Evolutionary conservation across 23 red algal species (phyloP), one percentile per base, ranked within the genome.

Genomic region (Gracilaria domingensis): DNA sequence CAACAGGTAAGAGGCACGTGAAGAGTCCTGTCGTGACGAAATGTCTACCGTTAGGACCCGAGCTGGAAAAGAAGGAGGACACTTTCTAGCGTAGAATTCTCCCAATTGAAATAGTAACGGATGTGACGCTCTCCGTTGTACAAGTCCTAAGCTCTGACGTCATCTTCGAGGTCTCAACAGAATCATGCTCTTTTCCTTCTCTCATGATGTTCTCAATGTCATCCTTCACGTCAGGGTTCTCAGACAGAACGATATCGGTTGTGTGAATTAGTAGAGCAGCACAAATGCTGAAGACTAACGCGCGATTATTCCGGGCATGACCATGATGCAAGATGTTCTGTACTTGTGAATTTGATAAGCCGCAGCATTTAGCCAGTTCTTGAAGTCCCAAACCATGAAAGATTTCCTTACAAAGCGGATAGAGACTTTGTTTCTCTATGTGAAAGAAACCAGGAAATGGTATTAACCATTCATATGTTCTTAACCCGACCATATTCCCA

Each of bases 351-450:
- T 25, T 26, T 4, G 76, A 56, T 8, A 80, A 35, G 8, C 76
- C 48, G 32, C 9, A 56, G 21, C 76, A 56, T 54, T 32, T 5
- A 13, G 42, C 48, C 4, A 80, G 12, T 35, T 58, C 48, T 12
- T 58, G 4, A 0, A 80, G n/a, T 30, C 76, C 76, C 8, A 80
- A 9, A 0, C 48, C 76, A 58, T 80, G 25, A 1, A 80, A 24
- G 49, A 80, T 80, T 56, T 80, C 76, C 48, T 80, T 80, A 21
- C 47, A 80, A 2, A 57, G 26, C 8, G 76, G 76, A 80, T 80
- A 80, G 6, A 80, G 24, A 23, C 76, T 80, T 23, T 80, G 76
- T 20, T 80, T 80, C 54, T 80, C 76, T 5, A 80, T 37, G 21
- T 80, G 48, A 32, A 49, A 80, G 21, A 80, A 80, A 1, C 76